phyloP scores from a whole-genome alignment of 345 rosid genomes.

The Aurinia saxatilis region DNA sequence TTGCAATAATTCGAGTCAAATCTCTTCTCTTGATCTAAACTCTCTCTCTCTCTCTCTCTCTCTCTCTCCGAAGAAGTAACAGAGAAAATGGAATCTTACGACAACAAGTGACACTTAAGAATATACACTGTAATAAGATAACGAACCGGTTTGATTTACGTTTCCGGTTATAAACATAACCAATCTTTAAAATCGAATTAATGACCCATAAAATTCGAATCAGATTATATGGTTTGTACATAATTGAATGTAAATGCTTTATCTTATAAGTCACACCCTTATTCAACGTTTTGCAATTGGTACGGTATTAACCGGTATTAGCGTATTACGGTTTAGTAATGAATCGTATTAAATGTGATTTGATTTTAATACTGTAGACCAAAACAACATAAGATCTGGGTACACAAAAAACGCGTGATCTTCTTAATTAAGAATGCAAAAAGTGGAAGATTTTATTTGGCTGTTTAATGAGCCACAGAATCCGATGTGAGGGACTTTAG shows the following conservation, averaged over 20 bases:
- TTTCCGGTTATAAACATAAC: conserved; percentile 1
- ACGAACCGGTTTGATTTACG: conserved; percentile 10
- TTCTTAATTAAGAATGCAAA: neutral
- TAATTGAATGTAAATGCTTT: neutral
- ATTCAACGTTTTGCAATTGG: too few relatives aligned
- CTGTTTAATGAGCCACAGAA: neutral
- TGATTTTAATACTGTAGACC: neutral
- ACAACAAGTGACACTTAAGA: neutral
- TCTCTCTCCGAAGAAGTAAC: neutral
- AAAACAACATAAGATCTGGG: neutral
- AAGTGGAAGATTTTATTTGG: neutral
- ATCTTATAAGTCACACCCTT: too few relatives aligned
- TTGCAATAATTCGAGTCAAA: neutral
- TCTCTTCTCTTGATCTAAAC: conserved; percentile 1
- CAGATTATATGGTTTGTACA: neutral
- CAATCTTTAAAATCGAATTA: neutral
- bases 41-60: neutral
- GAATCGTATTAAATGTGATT: neutral
- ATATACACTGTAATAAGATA: neutral
- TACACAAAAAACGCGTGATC: neutral
- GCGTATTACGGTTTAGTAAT: neutral
- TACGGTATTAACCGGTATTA: neutral
- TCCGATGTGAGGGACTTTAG: conserved; percentile 5
- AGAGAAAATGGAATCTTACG: neutral
- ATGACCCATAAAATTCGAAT: neutral